Conservation (phyloP, 2,329 filamentous ascomycete genomes). For the Ophiostoma quercus region DNA sequence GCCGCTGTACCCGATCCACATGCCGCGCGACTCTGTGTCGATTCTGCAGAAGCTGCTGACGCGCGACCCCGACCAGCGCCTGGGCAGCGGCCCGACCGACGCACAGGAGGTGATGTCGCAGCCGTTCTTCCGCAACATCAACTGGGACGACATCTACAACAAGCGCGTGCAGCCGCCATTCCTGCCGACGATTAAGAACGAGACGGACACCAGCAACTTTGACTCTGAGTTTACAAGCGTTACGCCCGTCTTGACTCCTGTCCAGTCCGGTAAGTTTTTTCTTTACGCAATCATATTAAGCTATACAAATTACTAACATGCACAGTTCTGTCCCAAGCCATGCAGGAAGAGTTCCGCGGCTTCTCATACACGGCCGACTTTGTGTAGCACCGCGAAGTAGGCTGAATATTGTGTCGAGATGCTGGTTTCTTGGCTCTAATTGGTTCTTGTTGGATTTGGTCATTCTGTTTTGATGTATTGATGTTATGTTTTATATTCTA, state of each 20-base stretch:
- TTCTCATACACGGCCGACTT: slow-evolving; percentile 97
- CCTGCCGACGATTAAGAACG: slow-evolving; percentile 79
- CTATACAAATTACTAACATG: slow-evolving; percentile 37
- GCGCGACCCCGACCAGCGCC: slow-evolving; percentile 84
- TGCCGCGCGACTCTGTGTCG: slow-evolving; percentile 95
- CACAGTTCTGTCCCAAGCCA: slow-evolving; percentile 87
- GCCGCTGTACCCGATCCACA: slow-evolving; percentile 95
- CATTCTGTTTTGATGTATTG: background rate
- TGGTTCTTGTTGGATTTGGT: background rate
- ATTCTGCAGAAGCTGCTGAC: slow-evolving; percentile 97
- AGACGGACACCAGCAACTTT: slow-evolving; percentile 99
- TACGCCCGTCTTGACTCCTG: slow-evolving; percentile 91
- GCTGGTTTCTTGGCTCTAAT: background rate
- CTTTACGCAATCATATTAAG: slow-evolving; percentile 27
- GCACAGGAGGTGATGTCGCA: slow-evolving; percentile 99
- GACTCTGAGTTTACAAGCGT: slow-evolving; percentile 98
- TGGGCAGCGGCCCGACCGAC: slow-evolving; percentile 92
- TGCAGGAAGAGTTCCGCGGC: slow-evolving; percentile 99
- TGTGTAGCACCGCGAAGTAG: slow-evolving; percentile 45
- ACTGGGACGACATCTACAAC: slow-evolving; percentile 98
- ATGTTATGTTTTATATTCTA: background rate
- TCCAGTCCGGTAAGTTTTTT: slow-evolving; percentile 76
- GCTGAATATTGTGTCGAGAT: background rate
- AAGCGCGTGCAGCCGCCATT: slow-evolving; percentile 89
- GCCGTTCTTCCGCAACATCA: slow-evolving; percentile 94